These are phyloP conservation scores for Aspergillus neoniger DNA, from an alignment of 2,329 filamentous ascomycete species.

Conservation along the genomic window DNA sequence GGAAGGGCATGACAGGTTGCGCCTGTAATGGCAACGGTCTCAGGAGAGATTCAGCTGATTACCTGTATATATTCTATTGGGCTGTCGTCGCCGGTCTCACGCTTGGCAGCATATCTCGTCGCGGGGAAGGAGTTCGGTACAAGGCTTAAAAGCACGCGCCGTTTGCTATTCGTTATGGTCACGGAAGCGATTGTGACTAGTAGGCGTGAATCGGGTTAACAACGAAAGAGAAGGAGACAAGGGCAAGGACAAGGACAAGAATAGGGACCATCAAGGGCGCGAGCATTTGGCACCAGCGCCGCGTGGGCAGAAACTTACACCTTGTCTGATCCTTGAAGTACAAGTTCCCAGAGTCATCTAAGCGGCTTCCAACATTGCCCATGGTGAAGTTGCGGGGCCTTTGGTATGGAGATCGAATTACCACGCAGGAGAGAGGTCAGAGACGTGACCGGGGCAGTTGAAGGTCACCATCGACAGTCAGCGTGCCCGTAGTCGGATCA, in stretches of 20 bases:
- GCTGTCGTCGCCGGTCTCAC: slow-evolving; percentile 70
- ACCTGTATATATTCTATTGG: slow-evolving; percentile 93
- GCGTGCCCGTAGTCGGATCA: slow-evolving; percentile 28
- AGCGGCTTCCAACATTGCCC: slow-evolving; percentile 88
- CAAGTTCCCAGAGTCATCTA: slow-evolving; percentile 75
- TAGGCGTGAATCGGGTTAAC: background rate
- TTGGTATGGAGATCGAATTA: slow-evolving; percentile 30
- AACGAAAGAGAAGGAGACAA: background rate
- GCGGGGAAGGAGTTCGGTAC: slow-evolving; percentile 86
- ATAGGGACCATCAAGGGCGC: background rate
- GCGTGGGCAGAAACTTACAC: slow-evolving; percentile 57
- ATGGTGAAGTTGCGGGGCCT: slow-evolving; percentile 57
- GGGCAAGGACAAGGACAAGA: background rate
- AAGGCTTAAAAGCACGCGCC: slow-evolving; percentile 74
- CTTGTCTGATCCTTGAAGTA: slow-evolving; percentile 89
- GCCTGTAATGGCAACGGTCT: background rate
- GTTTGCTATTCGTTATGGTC: slow-evolving; percentile 75
- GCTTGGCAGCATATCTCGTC: slow-evolving; percentile 70
- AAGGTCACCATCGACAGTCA: slow-evolving; percentile 37
- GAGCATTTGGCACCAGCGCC: background rate
- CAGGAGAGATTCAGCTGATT: slow-evolving; percentile 19
- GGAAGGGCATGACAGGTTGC: background rate
- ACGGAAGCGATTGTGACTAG: slow-evolving; percentile 85
- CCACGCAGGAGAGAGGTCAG: slow-evolving; percentile 30
- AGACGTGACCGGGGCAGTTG: slow-evolving; percentile 29